Base-by-base conservation (phyloP, 306 rosid species). In the Corylus avellana region DNA sequence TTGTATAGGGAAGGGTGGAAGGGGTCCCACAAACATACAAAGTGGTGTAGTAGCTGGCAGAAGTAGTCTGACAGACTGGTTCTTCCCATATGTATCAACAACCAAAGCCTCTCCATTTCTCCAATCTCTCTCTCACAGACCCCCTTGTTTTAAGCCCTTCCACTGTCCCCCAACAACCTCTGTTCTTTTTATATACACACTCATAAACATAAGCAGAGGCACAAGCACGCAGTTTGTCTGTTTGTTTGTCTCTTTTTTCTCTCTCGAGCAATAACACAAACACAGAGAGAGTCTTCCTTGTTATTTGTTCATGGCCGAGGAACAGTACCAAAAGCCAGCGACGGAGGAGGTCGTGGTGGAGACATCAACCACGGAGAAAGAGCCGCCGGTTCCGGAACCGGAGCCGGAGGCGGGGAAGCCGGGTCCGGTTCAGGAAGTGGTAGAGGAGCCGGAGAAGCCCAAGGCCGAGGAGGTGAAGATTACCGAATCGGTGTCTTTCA, bases 401-500 rank as follows among this genome's bases (percentile, higher is more conserved):
- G 77, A 77, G 12, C 35, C 72, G 1, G 74, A 78, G 71, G 71
- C 46, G 13, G 83, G 67, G 20, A 82, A 86, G 22, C 58, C 81
- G 16, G 72, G 44, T 1, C 14, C 67, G 0, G 53, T 58, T 0
- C 86, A 58, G 72, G 87, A 64, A 80, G 85, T 55, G 1, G 79
- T 56, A 0, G 90, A 49, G 32, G 83, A 51, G 25, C 78, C 27
- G 5, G 78, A 86, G 75, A 78, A 83, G 27, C 42, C 86, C 59
- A 85, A 86, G 78, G 20, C 72, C 1, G 79, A 59, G 2, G 88
- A 76, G 17, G 74, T 68, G 39, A 84, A 85, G 67, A 85, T 84
- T 16, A 54, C 91, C 1, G 91, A 91, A 75, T 95, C 98, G 10
- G 96, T 90, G 67, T 95, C 98, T 16, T 95, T 95, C 86, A 95